Evolutionary conservation across 1,139 yeast genomes (phyloP).

Genomic region (Hemisphaericaspora xylofermentans): DNA sequence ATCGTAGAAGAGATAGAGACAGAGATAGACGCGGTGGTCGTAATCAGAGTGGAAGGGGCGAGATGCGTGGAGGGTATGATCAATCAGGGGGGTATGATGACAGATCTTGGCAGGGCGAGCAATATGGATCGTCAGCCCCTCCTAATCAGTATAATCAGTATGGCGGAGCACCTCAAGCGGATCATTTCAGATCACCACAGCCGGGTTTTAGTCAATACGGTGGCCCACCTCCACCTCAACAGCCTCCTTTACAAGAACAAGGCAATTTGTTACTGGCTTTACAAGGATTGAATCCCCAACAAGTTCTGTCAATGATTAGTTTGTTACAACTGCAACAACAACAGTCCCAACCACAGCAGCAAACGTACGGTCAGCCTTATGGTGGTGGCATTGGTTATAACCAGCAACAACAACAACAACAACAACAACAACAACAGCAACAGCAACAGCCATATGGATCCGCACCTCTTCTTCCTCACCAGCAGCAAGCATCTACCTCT

Average conservation of each 20-base stretch:
- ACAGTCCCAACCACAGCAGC: slow-evolving; percentile 21
- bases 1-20: slow-evolving; percentile 10
- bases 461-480: slow-evolving; percentile 11
- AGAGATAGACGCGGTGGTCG: slow-evolving; percentile 12
- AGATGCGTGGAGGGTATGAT: slow-evolving; percentile 10
- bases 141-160: slow-evolving; percentile 4
- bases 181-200: slow-evolving; percentile 5
- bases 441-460: slow-evolving; percentile 11
- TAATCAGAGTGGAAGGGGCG: slow-evolving; percentile 8
- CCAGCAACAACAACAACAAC: slow-evolving; percentile 2
- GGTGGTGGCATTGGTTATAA: slow-evolving; percentile 6
- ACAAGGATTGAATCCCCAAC: slow-evolving; percentile 51
- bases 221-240: not conserved
- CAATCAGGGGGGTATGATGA: not conserved
- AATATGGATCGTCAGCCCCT: slow-evolving; percentile 8
- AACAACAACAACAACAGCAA: slow-evolving; percentile 3
- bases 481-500: slow-evolving; percentile 9
- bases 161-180: slow-evolving; percentile 1
- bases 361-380: slow-evolving; percentile 10
- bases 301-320: slow-evolving; percentile 49
- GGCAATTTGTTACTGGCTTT: slow-evolving; percentile 29
- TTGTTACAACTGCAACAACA: slow-evolving; percentile 32
- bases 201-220: slow-evolving; percentile 10
- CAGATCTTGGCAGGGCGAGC: not conserved
- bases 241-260: slow-evolving; percentile 8